Conservation (phyloP, 371 early-diverging fungal genomes). For the Lichtheimia corymbifera region DNA sequence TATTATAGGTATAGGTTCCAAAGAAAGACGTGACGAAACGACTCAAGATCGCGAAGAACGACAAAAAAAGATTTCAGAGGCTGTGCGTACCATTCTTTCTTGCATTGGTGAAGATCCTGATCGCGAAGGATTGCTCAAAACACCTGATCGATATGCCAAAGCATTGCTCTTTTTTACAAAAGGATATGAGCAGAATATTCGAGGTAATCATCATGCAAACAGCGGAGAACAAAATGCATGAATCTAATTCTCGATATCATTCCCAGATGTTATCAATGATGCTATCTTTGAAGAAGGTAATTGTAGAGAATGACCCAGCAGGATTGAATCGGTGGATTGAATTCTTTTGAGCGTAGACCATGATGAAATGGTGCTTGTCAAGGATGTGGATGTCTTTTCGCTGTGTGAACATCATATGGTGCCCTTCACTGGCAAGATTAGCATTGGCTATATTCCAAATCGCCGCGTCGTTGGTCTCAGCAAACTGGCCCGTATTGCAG, state of each 20-base stretch:
- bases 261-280: constrained; percentile 81
- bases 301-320: neutral
- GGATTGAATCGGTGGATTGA: constrained; percentile 17
- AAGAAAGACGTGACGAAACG: constrained; percentile 77
- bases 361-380: constrained; percentile 98
- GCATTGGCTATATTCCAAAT: constrained; percentile 96
- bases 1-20: constrained; percentile 64
- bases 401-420: constrained; percentile 99
- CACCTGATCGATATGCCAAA: constrained; percentile 96
- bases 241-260: neutral
- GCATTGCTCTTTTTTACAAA: constrained; percentile 96
- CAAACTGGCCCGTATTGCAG: constrained; percentile 97
- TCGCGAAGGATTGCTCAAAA: constrained; percentile 93
- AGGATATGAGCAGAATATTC: constrained; percentile 90
- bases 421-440: constrained; percentile 95
- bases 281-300: constrained; percentile 96
- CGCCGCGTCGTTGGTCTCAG: constrained; percentile 93
- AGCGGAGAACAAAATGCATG: neutral
- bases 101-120: constrained; percentile 95
- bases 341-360: constrained; percentile 63
- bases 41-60: constrained; percentile 68
- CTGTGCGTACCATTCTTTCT: constrained; percentile 87
- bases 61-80: constrained; percentile 76
- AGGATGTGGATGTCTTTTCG: constrained; percentile 92
- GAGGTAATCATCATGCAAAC: constrained; percentile 44